Conservation (phyloP, 2,329 filamentous ascomycete species). For the Stachybotrys elegans region DNA sequence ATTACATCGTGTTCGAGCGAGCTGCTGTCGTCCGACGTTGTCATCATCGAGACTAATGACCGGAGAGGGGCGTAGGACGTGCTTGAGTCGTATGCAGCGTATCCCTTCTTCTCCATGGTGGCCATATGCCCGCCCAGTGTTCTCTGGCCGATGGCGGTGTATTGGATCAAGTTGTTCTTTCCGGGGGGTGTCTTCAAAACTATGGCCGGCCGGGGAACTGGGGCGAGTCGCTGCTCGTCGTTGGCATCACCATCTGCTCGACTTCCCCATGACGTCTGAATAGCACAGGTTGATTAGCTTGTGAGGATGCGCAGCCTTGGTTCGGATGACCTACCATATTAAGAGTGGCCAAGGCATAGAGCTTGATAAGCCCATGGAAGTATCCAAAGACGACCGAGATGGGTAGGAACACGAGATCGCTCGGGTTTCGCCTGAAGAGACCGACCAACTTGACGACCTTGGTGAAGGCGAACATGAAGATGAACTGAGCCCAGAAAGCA, state of each 20-base stretch:
- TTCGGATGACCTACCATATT: constrained; percentile 62
- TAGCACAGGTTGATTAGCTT: too few relatives aligned
- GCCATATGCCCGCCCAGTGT: constrained; percentile 31
- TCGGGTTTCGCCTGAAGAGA: constrained; percentile 78
- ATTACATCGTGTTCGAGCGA: too few relatives aligned
- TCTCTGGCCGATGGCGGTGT: constrained; percentile 32
- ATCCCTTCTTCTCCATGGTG: constrained; percentile 24
- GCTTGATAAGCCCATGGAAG: constrained; percentile 87
- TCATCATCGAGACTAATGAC: constrained; percentile 17
- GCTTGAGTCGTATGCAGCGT: constrained; percentile 29
- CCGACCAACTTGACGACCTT: constrained; percentile 89
- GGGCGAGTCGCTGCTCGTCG: constrained; percentile 64
- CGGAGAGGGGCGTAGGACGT: constrained; percentile 28
- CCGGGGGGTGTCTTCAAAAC: constrained; percentile 40
- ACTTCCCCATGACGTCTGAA: constrained; percentile 90
- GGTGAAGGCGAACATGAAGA: constrained; percentile 76
- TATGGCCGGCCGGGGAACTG: constrained; percentile 34
- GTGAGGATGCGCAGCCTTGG: too few relatives aligned
- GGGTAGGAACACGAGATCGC: constrained; percentile 73
- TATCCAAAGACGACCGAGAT: constrained; percentile 90
- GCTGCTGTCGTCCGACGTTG: too few relatives aligned
- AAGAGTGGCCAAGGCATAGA: constrained; percentile 78
- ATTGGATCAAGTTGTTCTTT: constrained; percentile 38
- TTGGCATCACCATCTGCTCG: constrained; percentile 86
- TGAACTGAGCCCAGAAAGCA: constrained; percentile 56